Base-by-base conservation (phyloP, 257 asterid species). In the Eucommia ulmoides region DNA sequence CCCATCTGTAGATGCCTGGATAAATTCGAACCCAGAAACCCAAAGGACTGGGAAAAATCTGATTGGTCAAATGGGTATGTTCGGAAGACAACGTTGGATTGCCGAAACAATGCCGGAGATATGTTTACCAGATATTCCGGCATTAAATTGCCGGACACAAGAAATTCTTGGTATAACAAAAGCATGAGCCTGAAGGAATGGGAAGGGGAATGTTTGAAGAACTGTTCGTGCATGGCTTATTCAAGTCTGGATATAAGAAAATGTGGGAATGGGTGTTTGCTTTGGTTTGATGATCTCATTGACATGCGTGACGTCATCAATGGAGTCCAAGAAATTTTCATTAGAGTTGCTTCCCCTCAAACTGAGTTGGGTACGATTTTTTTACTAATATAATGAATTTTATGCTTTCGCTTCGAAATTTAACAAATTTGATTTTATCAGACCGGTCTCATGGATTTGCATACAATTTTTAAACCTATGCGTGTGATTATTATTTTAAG, bases 211-310 rank as follows among this genome's bases (percentile, higher is more conserved):
- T 68, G 71, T 47, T 25, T 47, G 50, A 41, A 3, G 8, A 47
- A 68, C 24, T 68, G 70, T 24, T 33, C 46, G 23, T 68, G 75
- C 49, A 63, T 53, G 25, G 75, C 67, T 14, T 68, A 68, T 20
- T 22, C 75, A 10, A 68, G 44, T 33, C 44, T 59, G 41, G 51
- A 51, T 49, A 22, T 63, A 20, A 49, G 59, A 22, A 33, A 29
- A n/a, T n/a, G n/a, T n/a, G n/a, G n/a, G n/a, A n/a, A n/a, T n/a
- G n/a, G n/a, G n/a, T n/a, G n/a, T n/a, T n/a, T n/a, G n/a, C n/a
- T n/a, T n/a, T n/a, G n/a, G n/a, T n/a, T n/a, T n/a, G n/a, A n/a
- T n/a, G n/a, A n/a, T n/a, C n/a, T n/a, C n/a, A n/a, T n/a, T n/a
- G n/a, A n/a, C n/a, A n/a, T n/a, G n/a, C n/a, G n/a, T n/a, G n/a